Conservation (phyloP, 441 rosid species). For the Gossypium lobatum region DNA sequence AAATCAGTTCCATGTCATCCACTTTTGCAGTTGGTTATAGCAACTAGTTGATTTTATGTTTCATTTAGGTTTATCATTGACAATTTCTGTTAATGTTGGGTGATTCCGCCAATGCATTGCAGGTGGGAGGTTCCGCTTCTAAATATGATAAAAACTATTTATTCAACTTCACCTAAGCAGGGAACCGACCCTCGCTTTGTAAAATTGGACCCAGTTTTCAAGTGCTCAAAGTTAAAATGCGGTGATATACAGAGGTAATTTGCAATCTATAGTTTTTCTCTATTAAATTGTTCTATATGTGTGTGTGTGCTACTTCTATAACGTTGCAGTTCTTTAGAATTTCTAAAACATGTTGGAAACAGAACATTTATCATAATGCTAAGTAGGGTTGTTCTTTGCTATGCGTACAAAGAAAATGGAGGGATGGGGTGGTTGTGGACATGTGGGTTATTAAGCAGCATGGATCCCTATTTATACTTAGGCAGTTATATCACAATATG, state of each 20-base stretch:
- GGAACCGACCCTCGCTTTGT: slow-evolving; percentile 86
- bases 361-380: background rate
- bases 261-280: slow-evolving; percentile 11
- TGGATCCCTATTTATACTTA: background rate
- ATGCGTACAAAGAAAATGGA: background rate
- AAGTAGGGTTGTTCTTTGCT: background rate
- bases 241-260: slow-evolving; percentile 64
- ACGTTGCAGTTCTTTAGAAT: background rate
- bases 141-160: slow-evolving; percentile 41
- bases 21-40: background rate
- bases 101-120: slow-evolving; percentile 29
- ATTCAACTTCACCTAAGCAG: slow-evolving; percentile 46
- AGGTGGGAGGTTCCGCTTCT: slow-evolving; percentile 98
- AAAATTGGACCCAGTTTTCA: slow-evolving; percentile 79
- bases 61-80: background rate
- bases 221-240: slow-evolving; percentile 59
- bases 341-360: background rate
- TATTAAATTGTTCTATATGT: background rate
- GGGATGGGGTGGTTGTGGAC: background rate
- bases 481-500: background rate
- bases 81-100: slow-evolving; percentile 11
- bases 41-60: slow-evolving; percentile 8
- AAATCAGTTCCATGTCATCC: background rate
- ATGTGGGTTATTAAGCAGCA: background rate
- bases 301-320: background rate